Conservation (phyloP, 768 basidiomycete species). For the Termitomyces sp. region DNA sequence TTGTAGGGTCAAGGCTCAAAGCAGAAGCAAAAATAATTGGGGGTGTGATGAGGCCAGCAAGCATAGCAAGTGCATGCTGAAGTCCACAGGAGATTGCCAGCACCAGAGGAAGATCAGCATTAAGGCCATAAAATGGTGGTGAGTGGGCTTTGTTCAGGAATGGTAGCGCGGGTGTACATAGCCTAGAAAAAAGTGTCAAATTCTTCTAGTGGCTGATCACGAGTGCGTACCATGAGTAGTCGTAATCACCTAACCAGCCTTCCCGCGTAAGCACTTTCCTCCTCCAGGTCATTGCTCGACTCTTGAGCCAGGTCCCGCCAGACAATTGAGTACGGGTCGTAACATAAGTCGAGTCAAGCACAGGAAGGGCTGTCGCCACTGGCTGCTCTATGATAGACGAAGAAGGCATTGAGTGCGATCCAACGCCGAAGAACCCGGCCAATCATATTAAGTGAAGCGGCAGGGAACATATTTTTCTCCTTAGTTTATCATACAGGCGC, state of each 20-base stretch:
- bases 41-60: conserved; percentile 77
- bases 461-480: background rate
- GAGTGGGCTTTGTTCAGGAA: conserved; percentile 34
- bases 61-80: conserved; percentile 77
- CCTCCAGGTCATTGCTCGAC: conserved; percentile 14
- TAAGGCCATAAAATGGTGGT: conserved; percentile 73
- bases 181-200: conserved; percentile 22
- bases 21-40: conserved; percentile 74
- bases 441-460: background rate
- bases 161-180: conserved; percentile 66
- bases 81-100: conserved; percentile 70
- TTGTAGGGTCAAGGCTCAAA: conserved; percentile 50
- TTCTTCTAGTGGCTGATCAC: background rate
- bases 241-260: conserved; percentile 84
- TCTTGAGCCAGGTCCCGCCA: background rate
- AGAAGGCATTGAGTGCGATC: background rate
- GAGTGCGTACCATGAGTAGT: conserved; percentile 53
- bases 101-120: conserved; percentile 65
- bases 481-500: background rate
- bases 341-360: conserved; percentile 1
- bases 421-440: background rate
- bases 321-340: background rate
- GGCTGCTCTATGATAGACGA: conserved; percentile 9
- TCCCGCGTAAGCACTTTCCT: conserved; percentile 36
- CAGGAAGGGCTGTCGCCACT: conserved; percentile 7